Base-by-base conservation (phyloP, 2,329 filamentous ascomycete species). In the Colletotrichum zoysiae region DNA sequence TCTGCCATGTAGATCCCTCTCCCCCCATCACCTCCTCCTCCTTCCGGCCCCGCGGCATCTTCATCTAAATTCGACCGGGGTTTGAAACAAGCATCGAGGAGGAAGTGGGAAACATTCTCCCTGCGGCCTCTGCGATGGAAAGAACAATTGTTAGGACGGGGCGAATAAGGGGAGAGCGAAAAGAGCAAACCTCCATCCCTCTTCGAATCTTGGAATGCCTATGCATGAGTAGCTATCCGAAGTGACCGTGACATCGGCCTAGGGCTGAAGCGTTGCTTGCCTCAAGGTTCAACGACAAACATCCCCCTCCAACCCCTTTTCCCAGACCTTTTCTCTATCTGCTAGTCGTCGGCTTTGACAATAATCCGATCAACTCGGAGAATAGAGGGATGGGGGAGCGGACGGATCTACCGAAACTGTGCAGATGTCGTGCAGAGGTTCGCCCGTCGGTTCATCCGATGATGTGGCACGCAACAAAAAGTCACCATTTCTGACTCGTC, bases 21-120 rank as follows among this genome's bases (percentile, higher is more conserved):
- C 38, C 23, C 42, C 26, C 26, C 26, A 26, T 26, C 42, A 18
- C 42, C 42, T 7, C 18, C 42, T n/a, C 55, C 23, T 35, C 33
- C 50, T 63, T 46, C 69, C 69, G 53, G 59, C 53, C 44, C 65
- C 53, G 53, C 20, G 59, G 46, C 59, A 65, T 71, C 65, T 40
- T 69, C 69, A 69, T 69, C 65, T 69, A 60, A 69, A 59, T 38
- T 42, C 53, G 59, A 69, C 65, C 23, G 65, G 69, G 65, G 65
- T 30, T 59, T 48, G 65, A 63, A 71, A 71, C 65, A 26, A 62
- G 56, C 42, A 56, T 71, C 59, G 12, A 46, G 51, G 44, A 58
- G 65, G 5, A 46, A 18, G 46, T 30, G n/a, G 26, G 48, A 40
- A 50, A 68, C 16, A 56, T 26, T 33, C 53, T 57, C 4, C n/a